These are phyloP conservation scores for Crepidotus variabilis DNA, from an alignment of 768 basidiomycete species.

Conservation along the genomic window DNA sequence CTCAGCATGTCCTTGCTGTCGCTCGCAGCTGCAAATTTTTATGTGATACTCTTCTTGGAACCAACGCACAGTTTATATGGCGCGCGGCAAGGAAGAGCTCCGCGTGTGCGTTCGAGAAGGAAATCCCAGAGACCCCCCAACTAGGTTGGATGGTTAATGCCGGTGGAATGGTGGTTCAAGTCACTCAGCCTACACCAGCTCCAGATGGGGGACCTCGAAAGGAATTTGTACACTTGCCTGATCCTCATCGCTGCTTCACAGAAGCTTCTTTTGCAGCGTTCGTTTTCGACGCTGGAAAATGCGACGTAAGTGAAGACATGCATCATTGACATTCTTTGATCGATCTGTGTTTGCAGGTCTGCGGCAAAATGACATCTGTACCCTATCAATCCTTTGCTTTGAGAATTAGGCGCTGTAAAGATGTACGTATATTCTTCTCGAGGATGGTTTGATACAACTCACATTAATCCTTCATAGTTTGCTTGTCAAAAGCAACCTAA, in stretches of 20 bases:
- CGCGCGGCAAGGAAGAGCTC: conserved; percentile 37
- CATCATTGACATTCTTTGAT: neutral
- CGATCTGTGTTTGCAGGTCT: conserved; percentile 26
- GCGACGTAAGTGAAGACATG: conserved; percentile 38
- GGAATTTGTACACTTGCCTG: conserved; percentile 15
- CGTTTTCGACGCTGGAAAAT: conserved; percentile 53
- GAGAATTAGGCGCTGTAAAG: conserved; percentile 41
- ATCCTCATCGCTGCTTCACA: conserved; percentile 20
- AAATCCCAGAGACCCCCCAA: neutral
- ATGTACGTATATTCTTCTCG: conserved; percentile 15
- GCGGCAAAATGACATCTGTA: conserved; percentile 29
- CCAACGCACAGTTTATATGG: conserved; percentile 56
- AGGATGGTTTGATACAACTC: neutral
- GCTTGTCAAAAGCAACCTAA: too few species aligned
- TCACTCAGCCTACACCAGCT: neutral
- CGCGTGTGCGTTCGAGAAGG: conserved; percentile 5
- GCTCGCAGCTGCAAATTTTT: conserved; percentile 56
- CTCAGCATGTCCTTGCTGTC: conserved; percentile 55
- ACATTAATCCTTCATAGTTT: neutral
- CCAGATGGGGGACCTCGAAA: neutral
- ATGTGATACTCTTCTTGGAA: conserved; percentile 42
- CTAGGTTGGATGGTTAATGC: neutral
- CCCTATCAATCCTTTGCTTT: conserved; percentile 37
- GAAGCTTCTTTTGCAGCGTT: conserved; percentile 65
- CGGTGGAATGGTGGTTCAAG: neutral